Base-by-base conservation (phyloP, 2,329 filamentous ascomycete species). In the Diplodia mutila region DNA sequence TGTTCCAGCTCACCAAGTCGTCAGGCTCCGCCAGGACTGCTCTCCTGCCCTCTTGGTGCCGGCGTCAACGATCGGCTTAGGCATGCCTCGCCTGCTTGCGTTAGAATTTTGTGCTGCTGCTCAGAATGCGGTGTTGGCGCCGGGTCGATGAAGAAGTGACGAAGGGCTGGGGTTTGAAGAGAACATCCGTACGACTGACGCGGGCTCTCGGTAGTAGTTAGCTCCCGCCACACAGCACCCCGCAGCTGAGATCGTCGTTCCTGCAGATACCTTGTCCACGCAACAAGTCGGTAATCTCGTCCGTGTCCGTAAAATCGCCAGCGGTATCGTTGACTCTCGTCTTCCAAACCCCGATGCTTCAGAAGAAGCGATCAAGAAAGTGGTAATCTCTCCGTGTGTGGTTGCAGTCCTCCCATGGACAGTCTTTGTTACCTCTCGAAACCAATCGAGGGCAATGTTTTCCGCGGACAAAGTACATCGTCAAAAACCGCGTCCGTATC, bases 371-470 rank as follows among this genome's bases (percentile, higher is more conserved):
- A 46, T 61, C 53, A 37, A 71, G 68, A 72, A 75, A 71, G 21
- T 34, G 69, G 66, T 71, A n/a, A 73, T 88, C 87, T 90, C 88
- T 94, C 91, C 85, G 90, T 93, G 76, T 89, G 91, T 87, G 77
- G 83, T 75, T 86, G 90, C 92, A 92, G 87, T 90, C 87, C 90
- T 91, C 89, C 91, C 91, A 79, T 85, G 90, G 92, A 97, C 90
- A 83, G 92, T 95, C 93, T 97, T 97, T 97, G 90, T 84, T 91
- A 94, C 90, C 91, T 89, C 90, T 89, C 88, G 27, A 48, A n/a
- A n/a, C n/a, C n/a, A 90, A 90, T 89, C 80, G 83, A 76, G 68
- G 37, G 75, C 84, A 76, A 46, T 46, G 39, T 46, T 85, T 48
- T 63, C 49, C 52, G 66, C 92, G 92, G 86, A 91, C 92, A 97